Percentiles rank a stretch among this genome's conserved stretches.
phyloP scores from a whole-genome alignment of 2,329 filamentous ascomycete genomes.

The Exophiala calicioides region DNA sequence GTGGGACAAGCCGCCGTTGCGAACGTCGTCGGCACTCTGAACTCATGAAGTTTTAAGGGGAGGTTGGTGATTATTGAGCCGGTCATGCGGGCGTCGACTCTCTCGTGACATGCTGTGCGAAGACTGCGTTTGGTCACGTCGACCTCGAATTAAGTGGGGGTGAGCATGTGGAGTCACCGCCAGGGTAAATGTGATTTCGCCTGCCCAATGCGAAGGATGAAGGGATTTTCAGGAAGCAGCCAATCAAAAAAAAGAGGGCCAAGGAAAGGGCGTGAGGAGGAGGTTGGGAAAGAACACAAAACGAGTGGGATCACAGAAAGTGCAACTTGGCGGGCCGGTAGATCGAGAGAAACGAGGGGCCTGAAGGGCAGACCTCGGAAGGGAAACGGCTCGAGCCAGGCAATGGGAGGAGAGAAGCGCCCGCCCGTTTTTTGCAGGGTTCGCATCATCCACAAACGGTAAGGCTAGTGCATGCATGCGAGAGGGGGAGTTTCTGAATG shows the following conservation, averaged over 20 bases:
- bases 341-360: conserved; percentile 9
- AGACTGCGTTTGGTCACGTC: conserved; percentile 8
- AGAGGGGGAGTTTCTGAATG: too few species aligned
- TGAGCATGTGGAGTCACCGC: too few species aligned
- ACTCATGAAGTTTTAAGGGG: too few species aligned
- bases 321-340: conserved; percentile 11
- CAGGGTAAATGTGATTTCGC: conserved; percentile 6
- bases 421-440: conserved; percentile 23
- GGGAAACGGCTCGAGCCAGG: conserved; percentile 24
- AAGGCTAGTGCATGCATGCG: conserved; percentile 1
- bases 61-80: not conserved
- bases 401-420: conserved; percentile 18
- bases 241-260: conserved; percentile 17
- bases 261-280: conserved; percentile 4
- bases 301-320: conserved; percentile 5
- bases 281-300: conserved; percentile 12
- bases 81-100: not conserved
- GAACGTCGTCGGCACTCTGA: too few species aligned
- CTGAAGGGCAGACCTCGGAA: conserved; percentile 14
- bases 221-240: not conserved
- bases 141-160: not conserved
- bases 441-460: conserved; percentile 10
- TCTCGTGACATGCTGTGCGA: conserved; percentile 15
- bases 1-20: too few species aligned
- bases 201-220: too few species aligned